Evolutionary conservation across 2,329 filamentous ascomycete species (phyloP).

Genomic region (Pseudonectria buxi): DNA sequence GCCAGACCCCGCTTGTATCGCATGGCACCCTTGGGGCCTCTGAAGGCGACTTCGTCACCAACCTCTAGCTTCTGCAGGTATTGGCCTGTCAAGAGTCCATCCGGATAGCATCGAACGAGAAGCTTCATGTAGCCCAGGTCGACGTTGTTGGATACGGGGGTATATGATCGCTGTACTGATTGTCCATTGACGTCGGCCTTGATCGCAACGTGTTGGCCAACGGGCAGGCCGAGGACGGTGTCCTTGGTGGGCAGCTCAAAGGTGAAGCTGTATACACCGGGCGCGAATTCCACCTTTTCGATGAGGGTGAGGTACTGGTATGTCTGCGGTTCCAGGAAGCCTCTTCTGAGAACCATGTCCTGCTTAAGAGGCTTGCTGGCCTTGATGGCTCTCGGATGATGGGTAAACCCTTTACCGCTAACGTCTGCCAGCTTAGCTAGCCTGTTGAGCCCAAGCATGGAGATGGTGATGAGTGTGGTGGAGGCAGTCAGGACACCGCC

Average conservation of each 20-base stretch:
- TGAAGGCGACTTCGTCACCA: constrained; percentile 44
- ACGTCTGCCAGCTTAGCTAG: constrained; percentile 26
- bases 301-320: constrained; percentile 41
- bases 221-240: constrained; percentile 46
- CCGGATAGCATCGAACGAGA: constrained; percentile 44
- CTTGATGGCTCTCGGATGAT: constrained; percentile 30
- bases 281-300: constrained; percentile 32
- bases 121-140: constrained; percentile 44
- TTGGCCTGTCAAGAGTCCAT: constrained; percentile 42
- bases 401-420: constrained; percentile 27
- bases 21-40: constrained; percentile 53
- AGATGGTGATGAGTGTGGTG: constrained; percentile 20
- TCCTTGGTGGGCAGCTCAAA: constrained; percentile 40
- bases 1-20: constrained; percentile 37
- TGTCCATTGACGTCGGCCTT: constrained; percentile 39
- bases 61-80: constrained; percentile 41
- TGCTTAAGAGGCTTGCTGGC: constrained; percentile 15
- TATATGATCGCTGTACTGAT: constrained; percentile 46
- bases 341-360: constrained; percentile 33
- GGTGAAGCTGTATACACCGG: constrained; percentile 38
- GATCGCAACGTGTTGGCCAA: constrained; percentile 51
- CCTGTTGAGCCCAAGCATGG: constrained; percentile 23
- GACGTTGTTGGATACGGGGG: constrained; percentile 44
- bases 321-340: constrained; percentile 42
- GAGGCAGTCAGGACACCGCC: not conserved